Percentiles rank a stretch among this genome's conserved stretches.
Conservation (phyloP, 2,329 filamentous ascomycete species). For the Penicillium glabrum region DNA sequence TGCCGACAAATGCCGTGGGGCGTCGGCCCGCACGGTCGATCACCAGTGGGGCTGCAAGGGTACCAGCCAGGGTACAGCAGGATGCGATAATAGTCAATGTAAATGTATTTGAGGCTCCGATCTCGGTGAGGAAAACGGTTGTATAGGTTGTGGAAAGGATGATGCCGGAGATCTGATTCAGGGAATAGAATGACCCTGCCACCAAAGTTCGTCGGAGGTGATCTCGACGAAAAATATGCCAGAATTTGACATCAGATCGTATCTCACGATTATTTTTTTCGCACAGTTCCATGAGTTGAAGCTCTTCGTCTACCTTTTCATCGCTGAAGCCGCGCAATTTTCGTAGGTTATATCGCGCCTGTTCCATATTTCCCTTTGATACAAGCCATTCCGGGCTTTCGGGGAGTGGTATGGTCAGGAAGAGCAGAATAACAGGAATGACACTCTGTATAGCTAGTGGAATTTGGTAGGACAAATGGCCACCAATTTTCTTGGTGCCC, state of each 20-base stretch:
- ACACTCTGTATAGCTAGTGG: conserved; percentile 38
- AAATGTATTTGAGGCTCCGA: conserved; percentile 35
- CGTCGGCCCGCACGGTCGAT: conserved; percentile 37
- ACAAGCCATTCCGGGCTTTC: conserved; percentile 38
- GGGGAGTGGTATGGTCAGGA: conserved; percentile 30
- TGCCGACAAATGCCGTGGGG: conserved; percentile 37
- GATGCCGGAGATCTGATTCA: conserved; percentile 39
- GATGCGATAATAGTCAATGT: conserved; percentile 37
- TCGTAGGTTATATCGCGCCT: conserved; percentile 31
- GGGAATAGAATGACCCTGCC: conserved; percentile 35
- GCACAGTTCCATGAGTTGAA: conserved; percentile 30
- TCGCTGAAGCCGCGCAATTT: conserved; percentile 34
- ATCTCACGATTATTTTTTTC: conserved; percentile 27
- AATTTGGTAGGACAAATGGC: conserved; percentile 33
- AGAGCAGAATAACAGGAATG: conserved; percentile 30
- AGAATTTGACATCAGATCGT: conserved; percentile 28
- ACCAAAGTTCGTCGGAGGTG: conserved; percentile 38
- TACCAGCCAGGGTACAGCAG: conserved; percentile 38
- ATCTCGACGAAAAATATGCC: conserved; percentile 36
- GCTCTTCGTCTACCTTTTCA: conserved; percentile 31
- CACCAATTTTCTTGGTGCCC: conserved; percentile 26
- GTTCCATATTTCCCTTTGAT: conserved; percentile 27
- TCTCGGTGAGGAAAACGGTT: conserved; percentile 37
- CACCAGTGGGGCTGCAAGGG: conserved; percentile 35
- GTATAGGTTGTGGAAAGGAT: conserved; percentile 40